phyloP scores from a whole-genome alignment of 208 protist genomes.

The Spongospora subterranea region DNA sequence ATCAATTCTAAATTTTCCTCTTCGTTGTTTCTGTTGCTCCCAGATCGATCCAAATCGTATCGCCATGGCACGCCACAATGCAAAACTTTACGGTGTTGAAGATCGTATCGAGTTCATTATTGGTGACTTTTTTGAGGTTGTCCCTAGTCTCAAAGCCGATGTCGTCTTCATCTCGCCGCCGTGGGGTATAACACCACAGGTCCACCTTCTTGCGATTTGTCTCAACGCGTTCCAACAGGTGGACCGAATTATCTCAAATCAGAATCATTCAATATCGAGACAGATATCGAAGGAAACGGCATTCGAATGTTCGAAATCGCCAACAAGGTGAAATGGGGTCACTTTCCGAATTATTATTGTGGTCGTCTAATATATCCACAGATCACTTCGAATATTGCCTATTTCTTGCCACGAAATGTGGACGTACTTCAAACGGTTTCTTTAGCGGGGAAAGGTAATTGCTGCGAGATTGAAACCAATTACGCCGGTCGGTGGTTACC shows the following conservation, averaged over 20 bases:
- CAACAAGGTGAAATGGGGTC: not conserved
- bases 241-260: slow-evolving; percentile 51
- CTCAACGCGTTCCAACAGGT: not conserved
- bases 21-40: not conserved
- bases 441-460: not conserved
- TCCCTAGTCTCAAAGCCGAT: slow-evolving; percentile 19
- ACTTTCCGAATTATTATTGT: not conserved
- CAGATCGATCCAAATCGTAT: slow-evolving; percentile 62
- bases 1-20: too few species aligned
- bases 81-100: slow-evolving; percentile 62
- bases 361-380: not conserved
- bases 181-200: slow-evolving; percentile 20
- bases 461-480: slow-evolving; percentile 45
- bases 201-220: not conserved
- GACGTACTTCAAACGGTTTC: not conserved
- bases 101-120: slow-evolving; percentile 63
- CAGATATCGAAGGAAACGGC: not conserved
- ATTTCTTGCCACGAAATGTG: slow-evolving; percentile 60
- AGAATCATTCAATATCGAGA: slow-evolving; percentile 54
- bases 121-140: slow-evolving; percentile 52
- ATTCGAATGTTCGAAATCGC: slow-evolving; percentile 20
- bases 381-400: slow-evolving; percentile 28
- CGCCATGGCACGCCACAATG: slow-evolving; percentile 62
- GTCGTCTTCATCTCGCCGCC: slow-evolving; percentile 61
- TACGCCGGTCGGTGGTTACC: not conserved